These are phyloP conservation scores for Hypocrella siamensis DNA, from an alignment of 2,329 filamentous ascomycete genomes.

Conservation along the genomic window DNA sequence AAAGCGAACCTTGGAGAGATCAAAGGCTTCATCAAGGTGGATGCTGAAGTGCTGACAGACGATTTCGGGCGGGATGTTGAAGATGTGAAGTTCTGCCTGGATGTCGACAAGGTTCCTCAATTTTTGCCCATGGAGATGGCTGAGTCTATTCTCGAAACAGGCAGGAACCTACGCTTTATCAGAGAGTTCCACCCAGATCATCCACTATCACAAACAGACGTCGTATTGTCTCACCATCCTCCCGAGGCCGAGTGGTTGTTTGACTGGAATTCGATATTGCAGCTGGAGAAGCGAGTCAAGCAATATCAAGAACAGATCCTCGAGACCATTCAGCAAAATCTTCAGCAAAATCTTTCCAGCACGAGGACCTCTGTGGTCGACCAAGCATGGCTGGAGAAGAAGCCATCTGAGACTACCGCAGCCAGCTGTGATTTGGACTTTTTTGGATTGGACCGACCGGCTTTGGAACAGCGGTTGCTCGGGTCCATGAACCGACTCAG, in stretches of 20 bases:
- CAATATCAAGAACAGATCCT: constrained; percentile 17
- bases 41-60: constrained; percentile 36
- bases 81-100: constrained; percentile 46
- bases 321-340: constrained; percentile 8
- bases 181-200: constrained; percentile 56
- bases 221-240: constrained; percentile 29
- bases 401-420: too few relatives aligned
- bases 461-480: constrained; percentile 31
- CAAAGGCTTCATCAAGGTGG: constrained; percentile 46
- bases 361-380: neutral
- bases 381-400: neutral
- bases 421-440: constrained; percentile 19
- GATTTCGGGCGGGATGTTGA: constrained; percentile 42
- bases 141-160: constrained; percentile 61
- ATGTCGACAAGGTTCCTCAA: constrained; percentile 48
- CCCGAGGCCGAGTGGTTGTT: constrained; percentile 54
- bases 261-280: constrained; percentile 52
- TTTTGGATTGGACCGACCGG: constrained; percentile 29
- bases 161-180: constrained; percentile 59
- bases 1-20: constrained; percentile 26
- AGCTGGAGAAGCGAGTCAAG: constrained; percentile 42
- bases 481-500: constrained; percentile 32
- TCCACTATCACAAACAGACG: constrained; percentile 40
- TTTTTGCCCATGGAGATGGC: constrained; percentile 60
- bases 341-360: neutral